Evolutionary conservation across 169 alveolate genomes (phyloP).

Genomic region (Plasmodium yoelii): DNA sequence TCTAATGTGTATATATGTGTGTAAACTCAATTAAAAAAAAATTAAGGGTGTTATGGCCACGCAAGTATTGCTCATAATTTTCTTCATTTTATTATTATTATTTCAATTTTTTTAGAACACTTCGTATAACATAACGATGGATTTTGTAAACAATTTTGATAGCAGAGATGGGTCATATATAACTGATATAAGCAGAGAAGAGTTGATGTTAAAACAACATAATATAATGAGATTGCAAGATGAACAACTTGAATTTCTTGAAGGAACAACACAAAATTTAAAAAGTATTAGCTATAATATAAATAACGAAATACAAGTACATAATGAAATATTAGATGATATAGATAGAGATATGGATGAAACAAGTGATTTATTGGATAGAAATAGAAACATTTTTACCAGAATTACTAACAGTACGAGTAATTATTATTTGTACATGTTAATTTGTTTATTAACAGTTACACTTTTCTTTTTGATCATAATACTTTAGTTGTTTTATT

Average conservation of each 20-base stretch:
- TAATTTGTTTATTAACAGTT: conserved; percentile 77
- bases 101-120: conserved; percentile 31
- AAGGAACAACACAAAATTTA: conserved; percentile 82
- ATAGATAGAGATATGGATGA: conserved; percentile 80
- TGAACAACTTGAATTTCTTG: conserved; percentile 81
- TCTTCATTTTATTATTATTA: neutral
- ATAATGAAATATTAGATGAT: conserved; percentile 81
- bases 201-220: conserved; percentile 64
- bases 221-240: conserved; percentile 84
- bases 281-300: conserved; percentile 83
- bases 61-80: neutral
- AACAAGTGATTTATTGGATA: conserved; percentile 76
- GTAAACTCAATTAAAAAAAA: neutral
- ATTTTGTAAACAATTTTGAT: conserved; percentile 38
- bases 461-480: conserved; percentile 77
- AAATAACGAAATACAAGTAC: conserved; percentile 82
- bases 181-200: conserved; percentile 50
- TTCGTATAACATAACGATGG: conserved; percentile 49
- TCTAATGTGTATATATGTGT: neutral
- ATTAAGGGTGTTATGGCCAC: neutral
- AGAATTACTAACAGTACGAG: conserved; percentile 80
- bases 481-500: conserved; percentile 22
- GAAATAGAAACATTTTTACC: conserved; percentile 79
- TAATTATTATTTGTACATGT: conserved; percentile 77
- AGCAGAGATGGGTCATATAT: conserved; percentile 39